Conservation (phyloP, 1,284 basidiomycete species). For the Fomitopsis schrenkii region DNA sequence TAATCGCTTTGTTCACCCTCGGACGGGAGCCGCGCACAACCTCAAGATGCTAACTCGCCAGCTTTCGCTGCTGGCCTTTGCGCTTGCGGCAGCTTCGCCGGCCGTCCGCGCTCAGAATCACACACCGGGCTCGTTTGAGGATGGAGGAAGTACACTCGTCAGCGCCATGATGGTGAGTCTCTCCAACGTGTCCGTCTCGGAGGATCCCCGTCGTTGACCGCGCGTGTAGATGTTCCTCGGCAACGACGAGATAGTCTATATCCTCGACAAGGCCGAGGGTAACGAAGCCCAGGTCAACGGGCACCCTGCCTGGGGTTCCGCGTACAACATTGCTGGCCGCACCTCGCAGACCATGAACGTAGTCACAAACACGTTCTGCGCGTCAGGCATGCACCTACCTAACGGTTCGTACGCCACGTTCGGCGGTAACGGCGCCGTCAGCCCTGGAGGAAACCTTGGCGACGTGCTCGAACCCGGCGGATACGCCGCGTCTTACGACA, state of each 20-base stretch:
- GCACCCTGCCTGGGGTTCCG: slow-evolving; percentile 36
- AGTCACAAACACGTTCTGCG: slow-evolving; percentile 79
- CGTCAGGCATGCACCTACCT: slow-evolving; percentile 57
- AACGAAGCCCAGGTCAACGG: slow-evolving; percentile 49
- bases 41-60: slow-evolving; percentile 24
- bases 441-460: slow-evolving; percentile 64
- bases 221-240: slow-evolving; percentile 40
- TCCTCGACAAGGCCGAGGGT: slow-evolving; percentile 46
- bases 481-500: slow-evolving; percentile 50
- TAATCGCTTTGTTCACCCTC: neutral
- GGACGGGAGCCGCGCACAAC: neutral
- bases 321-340: slow-evolving; percentile 50
- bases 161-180: slow-evolving; percentile 43
- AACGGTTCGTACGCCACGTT: slow-evolving; percentile 41
- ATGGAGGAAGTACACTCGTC: slow-evolving; percentile 45
- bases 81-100: slow-evolving; percentile 19
- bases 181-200: neutral
- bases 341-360: slow-evolving; percentile 64
- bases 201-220: slow-evolving; percentile 2
- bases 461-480: slow-evolving; percentile 42
- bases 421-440: slow-evolving; percentile 68
- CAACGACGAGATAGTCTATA: slow-evolving; percentile 39
- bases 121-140: slow-evolving; percentile 36
- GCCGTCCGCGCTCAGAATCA: slow-evolving; percentile 21
- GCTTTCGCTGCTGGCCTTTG: slow-evolving; percentile 25